Evolutionary conservation across 1,284 basidiomycete species (phyloP), one percentile per base, ranked within the genome.

Genomic region (Boletus sp.): DNA sequence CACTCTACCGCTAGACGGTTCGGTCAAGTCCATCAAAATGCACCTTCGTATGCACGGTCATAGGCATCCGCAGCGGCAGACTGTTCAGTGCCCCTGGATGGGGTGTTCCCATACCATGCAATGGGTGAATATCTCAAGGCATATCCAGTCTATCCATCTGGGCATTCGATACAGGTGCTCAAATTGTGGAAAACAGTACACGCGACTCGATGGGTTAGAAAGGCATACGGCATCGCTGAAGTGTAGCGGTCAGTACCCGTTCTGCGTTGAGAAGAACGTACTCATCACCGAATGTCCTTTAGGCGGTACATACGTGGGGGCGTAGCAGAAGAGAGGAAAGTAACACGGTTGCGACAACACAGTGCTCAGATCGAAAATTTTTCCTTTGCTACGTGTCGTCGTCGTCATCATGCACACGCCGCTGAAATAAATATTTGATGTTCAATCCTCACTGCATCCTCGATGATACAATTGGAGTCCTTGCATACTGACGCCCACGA

Each of bases 81-180:
- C 6, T 22, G 54, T 58, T 20, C 53, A n/a, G 12, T 67, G 57
- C 24, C 63, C 60, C 4, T 67, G 65, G 60, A 20, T 12, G 22
- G 55, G 55, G 1, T 62, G 62, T 42, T 31, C 44, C 1, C n/a
- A 45, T n/a, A 42, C 15, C 13, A 36, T 62, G 33, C 44, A 46
- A 39, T 55, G 55, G 65, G 47, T 47, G 46, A 69, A 62, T 15
- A 51, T 64, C 1, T 37, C 52, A 8, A 66, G 67, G 44, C 61
- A 66, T 16, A 56, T 65, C 20, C 56, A 33, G 31, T 53, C 53
- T 7, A 20, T 51, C 24, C 62, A 63, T 41, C 35, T 66, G 15
- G 53, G 54, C n/a, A 27, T 65, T 39, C 51, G 55, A 29, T 53
- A 60, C 27, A 27, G 4, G 12, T 65, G 65, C 20, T 27, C 5